Percentiles rank a stretch among this genome's conserved stretches.
These are phyloP conservation scores for Kluyveromyces aestuarii DNA, from an alignment of 805 yeast genomes.

Conservation along the genomic window DNA sequence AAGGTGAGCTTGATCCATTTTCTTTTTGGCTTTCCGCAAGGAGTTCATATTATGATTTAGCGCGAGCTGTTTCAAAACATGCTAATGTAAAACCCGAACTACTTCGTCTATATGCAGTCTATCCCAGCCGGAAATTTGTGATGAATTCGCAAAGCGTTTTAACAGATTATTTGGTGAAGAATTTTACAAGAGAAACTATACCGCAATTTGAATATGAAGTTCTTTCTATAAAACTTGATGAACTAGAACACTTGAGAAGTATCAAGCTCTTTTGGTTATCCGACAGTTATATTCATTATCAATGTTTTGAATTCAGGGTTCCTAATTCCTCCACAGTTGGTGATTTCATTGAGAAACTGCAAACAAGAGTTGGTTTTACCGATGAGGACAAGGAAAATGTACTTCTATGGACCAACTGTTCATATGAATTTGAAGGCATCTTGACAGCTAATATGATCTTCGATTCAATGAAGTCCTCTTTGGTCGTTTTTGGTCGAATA, in stretches of 20 bases:
- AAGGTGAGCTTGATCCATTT: conserved; percentile 22
- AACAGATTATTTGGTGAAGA: conserved; percentile 30
- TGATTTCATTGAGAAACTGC: conserved; percentile 47
- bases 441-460: conserved; percentile 31
- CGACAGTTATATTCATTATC: conserved; percentile 61
- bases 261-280: conserved; percentile 65
- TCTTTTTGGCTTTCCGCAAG: conserved; percentile 63
- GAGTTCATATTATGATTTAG: conserved; percentile 50
- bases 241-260: conserved; percentile 66
- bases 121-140: conserved; percentile 49
- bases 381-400: conserved; percentile 38
- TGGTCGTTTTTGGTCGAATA: conserved; percentile 38
- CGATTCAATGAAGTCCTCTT: conserved; percentile 30
- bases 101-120: conserved; percentile 57
- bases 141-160: conserved; percentile 28
- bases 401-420: conserved; percentile 47
- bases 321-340: conserved; percentile 49
- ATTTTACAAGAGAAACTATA: conserved; percentile 26
- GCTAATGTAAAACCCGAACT: conserved; percentile 49
- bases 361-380: conserved; percentile 43
- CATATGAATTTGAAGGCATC: conserved; percentile 29
- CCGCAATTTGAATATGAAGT: conserved; percentile 64
- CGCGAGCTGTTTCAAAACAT: conserved; percentile 47
- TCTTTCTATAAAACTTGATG: conserved; percentile 62
- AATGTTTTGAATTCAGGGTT: conserved; percentile 59